These are phyloP conservation scores for Cotoneaster glaucophyllus DNA, from an alignment of 306 rosid genomes.

Conservation along the genomic window DNA sequence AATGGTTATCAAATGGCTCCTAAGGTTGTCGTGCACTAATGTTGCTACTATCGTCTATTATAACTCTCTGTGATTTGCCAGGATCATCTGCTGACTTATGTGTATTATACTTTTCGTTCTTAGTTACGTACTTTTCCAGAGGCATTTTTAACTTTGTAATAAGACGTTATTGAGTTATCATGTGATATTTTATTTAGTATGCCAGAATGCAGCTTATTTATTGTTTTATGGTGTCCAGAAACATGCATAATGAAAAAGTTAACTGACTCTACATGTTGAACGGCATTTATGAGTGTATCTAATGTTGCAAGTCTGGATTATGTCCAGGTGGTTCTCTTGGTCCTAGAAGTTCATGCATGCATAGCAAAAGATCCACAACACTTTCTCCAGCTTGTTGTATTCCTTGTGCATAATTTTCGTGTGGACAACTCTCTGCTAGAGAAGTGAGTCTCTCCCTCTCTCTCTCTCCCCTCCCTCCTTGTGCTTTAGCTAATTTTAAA, in stretches of 20 bases:
- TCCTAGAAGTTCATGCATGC: slow-evolving; percentile 91
- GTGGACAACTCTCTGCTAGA: slow-evolving; percentile 75
- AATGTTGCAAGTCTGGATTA: slow-evolving; percentile 11
- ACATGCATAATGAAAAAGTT: background rate
- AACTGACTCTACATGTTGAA: background rate
- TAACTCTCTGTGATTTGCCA: background rate
- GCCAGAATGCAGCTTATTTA: background rate
- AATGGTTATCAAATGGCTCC: too few relatives aligned
- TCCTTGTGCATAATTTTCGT: slow-evolving; percentile 76
- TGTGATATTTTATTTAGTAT: background rate
- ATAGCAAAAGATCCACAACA: slow-evolving; percentile 81
- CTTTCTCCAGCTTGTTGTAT: slow-evolving; percentile 78
- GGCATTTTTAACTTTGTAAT: background rate
- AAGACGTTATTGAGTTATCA: background rate
- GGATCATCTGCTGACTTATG: background rate
- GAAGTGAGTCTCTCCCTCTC: slow-evolving; percentile 48
- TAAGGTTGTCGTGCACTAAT: background rate
- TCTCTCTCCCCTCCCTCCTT: background rate
- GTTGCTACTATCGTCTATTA: background rate
- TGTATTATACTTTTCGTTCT: background rate
- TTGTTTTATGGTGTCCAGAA: background rate
- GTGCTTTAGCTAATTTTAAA: background rate
- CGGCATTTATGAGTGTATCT: background rate
- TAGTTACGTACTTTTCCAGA: background rate
- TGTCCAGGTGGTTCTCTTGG: slow-evolving; percentile 88